A percentile compares a stretch with the other conserved stretches of the same genome.
Evolutionary conservation across 257 asterid genomes (phyloP).

Genomic region (Pogostemon cablin): DNA sequence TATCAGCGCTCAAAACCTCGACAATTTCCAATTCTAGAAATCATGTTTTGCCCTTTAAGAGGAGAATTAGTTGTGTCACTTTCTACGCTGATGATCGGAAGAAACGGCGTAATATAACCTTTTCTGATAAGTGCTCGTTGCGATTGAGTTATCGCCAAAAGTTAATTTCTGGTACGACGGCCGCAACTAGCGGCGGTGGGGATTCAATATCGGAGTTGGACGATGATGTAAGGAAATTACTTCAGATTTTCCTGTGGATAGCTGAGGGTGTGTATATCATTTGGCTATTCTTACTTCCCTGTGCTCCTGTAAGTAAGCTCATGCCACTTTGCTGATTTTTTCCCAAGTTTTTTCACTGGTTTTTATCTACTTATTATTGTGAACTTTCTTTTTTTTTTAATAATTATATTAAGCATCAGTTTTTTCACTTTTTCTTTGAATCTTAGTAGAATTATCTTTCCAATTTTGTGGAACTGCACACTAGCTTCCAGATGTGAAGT

Average conservation of each 20-base stretch:
- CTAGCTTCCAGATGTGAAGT: constrained; percentile 9
- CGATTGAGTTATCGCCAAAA: constrained; percentile 33
- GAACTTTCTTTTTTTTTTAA: neutral
- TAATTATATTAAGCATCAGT: neutral
- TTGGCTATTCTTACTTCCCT: constrained; percentile 96
- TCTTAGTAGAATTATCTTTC: constrained; percentile 1
- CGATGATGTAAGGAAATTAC: constrained; percentile 48
- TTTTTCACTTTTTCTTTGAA: neutral
- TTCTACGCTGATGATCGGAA: constrained; percentile 23
- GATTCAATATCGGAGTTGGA: constrained; percentile 54
- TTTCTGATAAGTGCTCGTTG: constrained; percentile 10
- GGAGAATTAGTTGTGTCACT: constrained; percentile 11
- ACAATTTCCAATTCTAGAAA: constrained; percentile 14
- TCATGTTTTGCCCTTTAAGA: constrained; percentile 15
- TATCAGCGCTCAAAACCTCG: constrained; percentile 22
- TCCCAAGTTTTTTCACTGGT: neutral
- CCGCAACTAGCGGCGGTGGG: constrained; percentile 44
- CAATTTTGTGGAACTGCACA: neutral
- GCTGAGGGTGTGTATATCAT: constrained; percentile 70
- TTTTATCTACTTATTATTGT: neutral
- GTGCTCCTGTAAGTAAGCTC: constrained; percentile 72
- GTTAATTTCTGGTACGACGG: constrained; percentile 21
- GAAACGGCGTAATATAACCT: neutral
- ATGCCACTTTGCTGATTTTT: neutral
- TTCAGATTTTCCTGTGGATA: constrained; percentile 61